These are phyloP conservation scores for Russula vinacea DNA, from an alignment of 768 basidiomycete species.

Conservation along the genomic window DNA sequence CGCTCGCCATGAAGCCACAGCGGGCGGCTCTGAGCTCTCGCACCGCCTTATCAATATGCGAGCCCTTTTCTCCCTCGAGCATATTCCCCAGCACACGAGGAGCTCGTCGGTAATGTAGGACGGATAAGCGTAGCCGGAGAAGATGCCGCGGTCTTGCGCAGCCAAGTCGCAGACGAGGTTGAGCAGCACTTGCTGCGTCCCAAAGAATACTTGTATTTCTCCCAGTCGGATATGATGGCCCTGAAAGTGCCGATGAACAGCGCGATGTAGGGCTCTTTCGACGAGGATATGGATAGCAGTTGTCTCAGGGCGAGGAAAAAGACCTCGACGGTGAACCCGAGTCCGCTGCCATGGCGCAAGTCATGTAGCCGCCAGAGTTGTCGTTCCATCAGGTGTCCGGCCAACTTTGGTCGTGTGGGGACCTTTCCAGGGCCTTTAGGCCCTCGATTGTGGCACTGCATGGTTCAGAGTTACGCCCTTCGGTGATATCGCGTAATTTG, in stretches of 20 bases:
- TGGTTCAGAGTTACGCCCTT: neutral
- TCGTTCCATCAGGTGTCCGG: slow-evolving; percentile 1
- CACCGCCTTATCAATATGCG: slow-evolving; percentile 8
- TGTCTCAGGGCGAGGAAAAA: slow-evolving; percentile 11
- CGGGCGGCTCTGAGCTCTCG: neutral
- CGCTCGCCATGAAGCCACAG: neutral
- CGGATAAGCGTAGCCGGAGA: slow-evolving; percentile 1
- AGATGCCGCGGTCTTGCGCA: neutral
- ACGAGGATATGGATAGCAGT: neutral
- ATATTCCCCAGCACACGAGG: slow-evolving; percentile 5
- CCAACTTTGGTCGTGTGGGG: neutral
- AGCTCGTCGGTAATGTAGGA: slow-evolving; percentile 1
- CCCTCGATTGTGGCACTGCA: neutral
- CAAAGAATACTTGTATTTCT: slow-evolving; percentile 1
- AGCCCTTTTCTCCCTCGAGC: neutral
- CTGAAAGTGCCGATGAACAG: slow-evolving; percentile 16
- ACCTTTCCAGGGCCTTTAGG: neutral
- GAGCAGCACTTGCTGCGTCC: slow-evolving; percentile 29
- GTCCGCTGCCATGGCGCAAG: slow-evolving; percentile 2
- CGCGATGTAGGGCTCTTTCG: neutral
- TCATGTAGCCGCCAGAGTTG: slow-evolving; percentile 10
- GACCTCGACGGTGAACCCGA: slow-evolving; percentile 17
- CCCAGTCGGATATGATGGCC: slow-evolving; percentile 21
- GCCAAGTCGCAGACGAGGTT: slow-evolving; percentile 32
- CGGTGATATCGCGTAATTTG: neutral